Evolutionary conservation across 371 early-diverging fungal genomes (phyloP).

Genomic region (Encephalitozoon romaleae): DNA sequence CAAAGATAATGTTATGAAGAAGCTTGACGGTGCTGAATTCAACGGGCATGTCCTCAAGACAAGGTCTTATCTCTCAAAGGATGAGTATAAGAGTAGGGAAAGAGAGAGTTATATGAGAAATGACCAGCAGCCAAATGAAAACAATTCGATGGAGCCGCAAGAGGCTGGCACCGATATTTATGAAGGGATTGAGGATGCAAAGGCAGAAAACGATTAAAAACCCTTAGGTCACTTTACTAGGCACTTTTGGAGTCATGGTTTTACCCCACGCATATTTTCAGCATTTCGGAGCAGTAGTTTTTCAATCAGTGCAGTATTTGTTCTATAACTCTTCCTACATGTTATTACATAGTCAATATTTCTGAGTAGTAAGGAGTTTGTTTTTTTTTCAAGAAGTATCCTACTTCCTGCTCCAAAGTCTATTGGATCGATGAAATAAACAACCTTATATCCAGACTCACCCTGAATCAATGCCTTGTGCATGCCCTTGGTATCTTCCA

Average conservation of each 20-base stretch:
- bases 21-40: constrained; percentile 24
- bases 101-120: not conserved
- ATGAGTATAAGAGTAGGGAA: not conserved
- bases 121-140: not conserved
- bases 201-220: not conserved
- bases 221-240: not conserved
- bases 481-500: not conserved
- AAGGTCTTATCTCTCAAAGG: constrained; percentile 1
- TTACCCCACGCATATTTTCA: not conserved
- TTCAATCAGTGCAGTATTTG: constrained; percentile 6
- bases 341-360: not conserved
- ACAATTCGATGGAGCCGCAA: not conserved
- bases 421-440: constrained; percentile 27
- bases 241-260: not conserved
- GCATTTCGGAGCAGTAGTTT: not conserved
- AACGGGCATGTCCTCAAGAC: constrained; percentile 18
- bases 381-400: not conserved
- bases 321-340: not conserved
- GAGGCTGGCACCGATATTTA: not conserved
- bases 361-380: not conserved
- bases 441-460: not conserved
- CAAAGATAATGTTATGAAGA: constrained; percentile 31
- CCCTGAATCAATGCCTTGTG: constrained; percentile 10
- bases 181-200: not conserved
- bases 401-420: constrained; percentile 1